Conservation (phyloP, 306 rosid genomes). For the Vigna trinervia region DNA sequence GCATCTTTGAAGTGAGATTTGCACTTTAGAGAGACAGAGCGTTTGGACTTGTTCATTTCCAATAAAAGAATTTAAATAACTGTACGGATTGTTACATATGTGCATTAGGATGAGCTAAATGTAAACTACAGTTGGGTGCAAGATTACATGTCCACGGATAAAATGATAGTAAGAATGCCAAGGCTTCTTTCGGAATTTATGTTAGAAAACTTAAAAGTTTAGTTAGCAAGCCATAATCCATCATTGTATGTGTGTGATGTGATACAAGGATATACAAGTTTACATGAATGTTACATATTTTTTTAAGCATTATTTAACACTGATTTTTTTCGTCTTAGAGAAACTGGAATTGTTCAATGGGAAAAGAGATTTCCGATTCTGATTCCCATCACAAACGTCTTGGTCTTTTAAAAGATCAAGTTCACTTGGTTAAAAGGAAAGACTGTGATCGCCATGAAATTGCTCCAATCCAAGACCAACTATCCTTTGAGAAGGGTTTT, state of each 20-base stretch:
- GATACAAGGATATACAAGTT: not conserved
- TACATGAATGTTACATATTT: constrained; percentile 34
- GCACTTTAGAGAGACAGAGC: not conserved
- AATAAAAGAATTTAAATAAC: not conserved
- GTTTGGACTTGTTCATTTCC: not conserved
- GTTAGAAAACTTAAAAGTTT: constrained; percentile 6
- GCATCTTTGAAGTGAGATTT: not conserved
- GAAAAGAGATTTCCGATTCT: constrained; percentile 55
- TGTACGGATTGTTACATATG: not conserved
- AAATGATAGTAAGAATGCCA: constrained; percentile 7
- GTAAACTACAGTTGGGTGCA: constrained; percentile 17
- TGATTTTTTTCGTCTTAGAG: constrained; percentile 39
- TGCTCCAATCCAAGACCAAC: constrained; percentile 68
- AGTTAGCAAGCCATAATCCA: constrained; percentile 7
- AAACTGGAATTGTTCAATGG: constrained; percentile 59
- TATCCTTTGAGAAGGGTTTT: constrained; percentile 97
- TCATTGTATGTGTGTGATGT: not conserved
- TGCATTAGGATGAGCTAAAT: constrained; percentile 10
- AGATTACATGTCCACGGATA: constrained; percentile 5
- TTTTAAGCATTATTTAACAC: constrained; percentile 25
- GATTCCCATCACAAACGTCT: constrained; percentile 69
- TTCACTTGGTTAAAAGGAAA: constrained; percentile 78
- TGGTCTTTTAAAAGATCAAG: constrained; percentile 96
- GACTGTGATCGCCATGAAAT: constrained; percentile 72
- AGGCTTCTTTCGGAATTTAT: constrained; percentile 25